phyloP scores from a whole-genome alignment of 2,329 filamentous ascomycete species.

The Keithomyces neogunnii region DNA sequence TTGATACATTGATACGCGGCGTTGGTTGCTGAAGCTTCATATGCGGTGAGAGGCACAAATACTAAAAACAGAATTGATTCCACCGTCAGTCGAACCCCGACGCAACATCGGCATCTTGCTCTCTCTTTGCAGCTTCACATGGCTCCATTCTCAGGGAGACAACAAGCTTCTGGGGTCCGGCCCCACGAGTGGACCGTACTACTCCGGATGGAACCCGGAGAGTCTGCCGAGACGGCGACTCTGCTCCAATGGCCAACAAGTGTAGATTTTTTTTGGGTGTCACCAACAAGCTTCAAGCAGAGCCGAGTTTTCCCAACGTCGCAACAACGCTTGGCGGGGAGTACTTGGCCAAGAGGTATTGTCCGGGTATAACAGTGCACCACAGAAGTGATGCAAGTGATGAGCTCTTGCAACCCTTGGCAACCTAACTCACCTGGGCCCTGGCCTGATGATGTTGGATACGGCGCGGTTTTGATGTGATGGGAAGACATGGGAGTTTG shows the following conservation, averaged over 20 bases:
- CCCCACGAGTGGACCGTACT: constrained; percentile 2
- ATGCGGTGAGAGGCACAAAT: background rate
- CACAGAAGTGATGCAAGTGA: too few relatives aligned
- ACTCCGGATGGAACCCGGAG: constrained; percentile 3
- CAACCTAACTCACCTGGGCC: too few relatives aligned
- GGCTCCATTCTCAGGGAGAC: background rate
- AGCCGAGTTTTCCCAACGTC: background rate
- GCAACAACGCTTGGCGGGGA: background rate
- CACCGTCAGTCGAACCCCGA: background rate
- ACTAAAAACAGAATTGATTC: background rate
- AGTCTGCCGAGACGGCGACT: background rate
- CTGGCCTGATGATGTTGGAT: too few relatives aligned
- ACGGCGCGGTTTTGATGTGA: too few relatives aligned
- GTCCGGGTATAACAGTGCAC: too few relatives aligned
- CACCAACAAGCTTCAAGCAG: background rate
- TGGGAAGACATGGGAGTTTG: too few relatives aligned
- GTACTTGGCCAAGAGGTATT: too few relatives aligned
- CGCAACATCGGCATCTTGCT: too few relatives aligned
- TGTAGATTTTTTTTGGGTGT: background rate
- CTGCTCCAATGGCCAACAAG: background rate
- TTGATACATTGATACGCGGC: background rate
- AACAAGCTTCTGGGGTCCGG: constrained; percentile 1
- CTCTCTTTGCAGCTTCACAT: background rate
- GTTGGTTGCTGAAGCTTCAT: background rate
- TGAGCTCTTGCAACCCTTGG: too few relatives aligned